phyloP scores from a whole-genome alignment of 1,139 yeast species.

The Taphrina wiesneri region DNA sequence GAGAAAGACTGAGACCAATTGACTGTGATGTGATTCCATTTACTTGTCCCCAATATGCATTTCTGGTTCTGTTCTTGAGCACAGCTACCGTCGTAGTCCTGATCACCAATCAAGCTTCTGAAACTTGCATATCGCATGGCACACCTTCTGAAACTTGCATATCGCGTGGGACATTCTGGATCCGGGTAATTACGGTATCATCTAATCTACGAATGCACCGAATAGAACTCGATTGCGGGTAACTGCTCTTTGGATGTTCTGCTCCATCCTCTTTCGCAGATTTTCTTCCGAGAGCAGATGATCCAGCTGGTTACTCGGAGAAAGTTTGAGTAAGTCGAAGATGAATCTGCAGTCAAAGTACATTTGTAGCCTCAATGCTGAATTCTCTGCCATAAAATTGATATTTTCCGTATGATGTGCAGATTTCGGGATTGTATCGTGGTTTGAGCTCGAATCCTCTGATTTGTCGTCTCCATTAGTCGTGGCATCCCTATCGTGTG shows the following conservation, averaged over 20 bases:
- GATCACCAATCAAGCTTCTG: too few species aligned
- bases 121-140: too few species aligned
- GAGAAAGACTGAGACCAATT: too few species aligned
- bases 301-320: not conserved
- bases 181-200: too few species aligned
- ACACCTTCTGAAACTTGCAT: too few species aligned
- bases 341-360: constrained; percentile 6
- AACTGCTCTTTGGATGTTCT: not conserved
- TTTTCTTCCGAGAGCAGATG: not conserved
- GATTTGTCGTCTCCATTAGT: too few species aligned
- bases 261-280: not conserved
- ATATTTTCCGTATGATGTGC: not conserved
- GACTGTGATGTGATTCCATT: too few species aligned
- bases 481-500: too few species aligned
- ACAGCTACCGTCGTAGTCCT: too few species aligned
- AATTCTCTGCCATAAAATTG: not conserved
- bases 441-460: not conserved
- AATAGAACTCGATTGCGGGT: not conserved
- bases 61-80: too few species aligned
- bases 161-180: too few species aligned
- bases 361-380: not conserved
- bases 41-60: too few species aligned
- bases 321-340: not conserved
- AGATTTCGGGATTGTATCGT: not conserved
- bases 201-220: not conserved